Evolutionary conservation across 2,329 filamentous ascomycete genomes (phyloP), one percentile per base, ranked within the genome.

Genomic region (Geosmithia putterillii): DNA sequence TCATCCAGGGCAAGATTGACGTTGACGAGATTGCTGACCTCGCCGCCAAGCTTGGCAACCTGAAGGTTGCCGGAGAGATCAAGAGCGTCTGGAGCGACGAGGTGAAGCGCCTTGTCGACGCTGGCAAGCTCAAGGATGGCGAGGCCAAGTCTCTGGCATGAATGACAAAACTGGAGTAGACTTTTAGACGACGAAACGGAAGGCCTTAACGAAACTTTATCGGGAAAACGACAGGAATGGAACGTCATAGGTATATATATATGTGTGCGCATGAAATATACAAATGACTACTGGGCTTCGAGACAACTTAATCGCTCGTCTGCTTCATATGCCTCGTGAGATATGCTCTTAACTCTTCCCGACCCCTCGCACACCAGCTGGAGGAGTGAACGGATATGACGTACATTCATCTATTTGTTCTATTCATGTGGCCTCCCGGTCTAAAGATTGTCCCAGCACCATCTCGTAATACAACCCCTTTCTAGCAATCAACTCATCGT

Each of bases 21-120:
- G 70, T 84, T 44, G 90, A 95, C 53, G 89, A 96, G 74, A 79
- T 96, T 55, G 89, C 89, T 36, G 75, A 74, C 19, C 69, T 98
- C 46, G 87, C 89, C 32, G 73, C 70, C 54, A 90, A 90, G 70
- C 77, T 98, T 47, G 82, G 79, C 55, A 77, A 79, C 38, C 73
- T 86, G 55, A 94, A 86, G 63, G 79, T 90, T 48, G 80, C 79
- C 18, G 79, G 76, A 50, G 86, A 88, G 62, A 90, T 98, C 64
- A 95, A 94, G 78, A 67, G 66, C 44, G 80, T 88, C 43, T 96
- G 89, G 76, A 69, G 67, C 50, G 81, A 72, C 38, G 86, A 95
- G 71, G 79, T 83, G 44, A 78, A 83, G 71, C 76, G 82, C 50
- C 76, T 96, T 32, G 74, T 92, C 47, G 79, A 66, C 40, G 85